Base-by-base conservation (phyloP, 139 green algal species). In the Chlamydomonas schloesseri region DNA sequence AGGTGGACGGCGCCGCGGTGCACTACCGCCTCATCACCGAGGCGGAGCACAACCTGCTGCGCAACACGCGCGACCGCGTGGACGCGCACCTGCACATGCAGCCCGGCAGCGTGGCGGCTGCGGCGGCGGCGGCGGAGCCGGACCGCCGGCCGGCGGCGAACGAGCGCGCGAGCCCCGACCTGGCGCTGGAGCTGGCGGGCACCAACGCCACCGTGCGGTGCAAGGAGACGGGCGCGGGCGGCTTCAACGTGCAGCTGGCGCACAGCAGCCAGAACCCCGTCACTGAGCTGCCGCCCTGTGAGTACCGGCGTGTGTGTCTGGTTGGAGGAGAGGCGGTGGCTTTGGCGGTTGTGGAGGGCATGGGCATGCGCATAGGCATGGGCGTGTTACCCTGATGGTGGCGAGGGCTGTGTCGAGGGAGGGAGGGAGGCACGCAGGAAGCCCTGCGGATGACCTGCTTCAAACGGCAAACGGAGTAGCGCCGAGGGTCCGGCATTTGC, bases 11-110 rank as follows among this genome's bases (percentile, higher is more conserved):
- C 14, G 71, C 86, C 24, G 34, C 87, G 15, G 88, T 94, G 47
- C 80, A 64, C 21, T 95, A 94, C 88, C 90, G 94, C 57, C 86
- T 96, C 18, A 90, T 95, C 62, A 95, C 92, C 26, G 94, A 96
- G 89, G 90, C 91, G 36, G 94, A 96, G 90, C 91, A 96, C 89
- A 86, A 91, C 53, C 84, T 91, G 42, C 82, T 95, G 53, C 83
- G 94, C 53, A 86, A 82, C n/a, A 57, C 82, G 10, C 62, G 50
- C 20, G 89, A 95, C 87, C 68, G 79, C 47, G 79, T 85, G 31
- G 79, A 85, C 65, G 79, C 79, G 9, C 67, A 85, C 79, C 64
- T 76, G 47, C 21, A 58, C 0, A 50, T 26, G 31, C 21, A 50
- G 42, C 6, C 42, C 42, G 42, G 42, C 42, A 50, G 42, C 24